phyloP scores from a whole-genome alignment of 352 stramenopile genomes.

The Plasmopara halstedii region DNA sequence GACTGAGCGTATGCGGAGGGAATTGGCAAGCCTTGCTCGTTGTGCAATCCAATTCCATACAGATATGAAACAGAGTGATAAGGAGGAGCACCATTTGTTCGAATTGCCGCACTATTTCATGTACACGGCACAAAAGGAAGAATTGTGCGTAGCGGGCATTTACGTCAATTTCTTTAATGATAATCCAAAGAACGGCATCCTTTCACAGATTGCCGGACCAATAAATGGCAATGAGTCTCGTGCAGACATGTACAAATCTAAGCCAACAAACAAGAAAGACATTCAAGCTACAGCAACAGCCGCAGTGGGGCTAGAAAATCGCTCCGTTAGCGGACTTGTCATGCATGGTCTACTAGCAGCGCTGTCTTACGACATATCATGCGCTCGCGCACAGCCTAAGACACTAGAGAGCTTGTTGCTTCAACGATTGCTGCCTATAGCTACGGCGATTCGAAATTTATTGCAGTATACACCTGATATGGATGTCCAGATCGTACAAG shows the following conservation, averaged over 20 bases:
- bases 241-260: constrained; percentile 18
- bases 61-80: constrained; percentile 40
- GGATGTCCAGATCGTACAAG: constrained; percentile 74
- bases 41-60: constrained; percentile 68
- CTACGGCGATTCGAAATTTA: constrained; percentile 72
- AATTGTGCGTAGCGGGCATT: constrained; percentile 78
- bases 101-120: constrained; percentile 68
- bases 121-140: constrained; percentile 75
- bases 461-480: constrained; percentile 80
- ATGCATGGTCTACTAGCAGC: constrained; percentile 66
- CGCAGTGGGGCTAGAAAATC: constrained; percentile 28
- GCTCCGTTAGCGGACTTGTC: constrained; percentile 53
- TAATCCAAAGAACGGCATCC: constrained; percentile 63
- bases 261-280: constrained; percentile 30
- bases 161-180: constrained; percentile 89
- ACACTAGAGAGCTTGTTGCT: constrained; percentile 60
- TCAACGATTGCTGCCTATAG: constrained; percentile 64
- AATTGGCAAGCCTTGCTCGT: constrained; percentile 59
- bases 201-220: constrained; percentile 68
- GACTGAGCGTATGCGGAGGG: constrained; percentile 75
- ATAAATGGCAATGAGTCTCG: constrained; percentile 33
- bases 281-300: constrained; percentile 28
- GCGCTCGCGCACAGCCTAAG: constrained; percentile 60
- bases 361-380: constrained; percentile 64
- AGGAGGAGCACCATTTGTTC: constrained; percentile 65